phyloP scores from a whole-genome alignment of 225 moss, liverwort and hornwort species.

The Rhytidiadelphus loreus region DNA sequence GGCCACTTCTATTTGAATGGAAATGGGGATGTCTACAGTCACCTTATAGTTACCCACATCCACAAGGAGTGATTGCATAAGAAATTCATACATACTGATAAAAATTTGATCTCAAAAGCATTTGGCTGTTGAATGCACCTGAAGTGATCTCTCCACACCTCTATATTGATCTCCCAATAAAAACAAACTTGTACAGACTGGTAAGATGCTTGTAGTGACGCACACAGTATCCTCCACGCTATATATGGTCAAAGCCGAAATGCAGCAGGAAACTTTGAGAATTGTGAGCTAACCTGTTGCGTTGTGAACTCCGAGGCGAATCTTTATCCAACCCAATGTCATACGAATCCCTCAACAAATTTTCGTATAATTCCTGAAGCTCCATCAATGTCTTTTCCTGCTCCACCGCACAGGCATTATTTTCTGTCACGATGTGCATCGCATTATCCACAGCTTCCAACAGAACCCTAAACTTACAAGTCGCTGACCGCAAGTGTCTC shows the following conservation, averaged over 20 bases:
- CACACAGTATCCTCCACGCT: not conserved
- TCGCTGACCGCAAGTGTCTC: not conserved
- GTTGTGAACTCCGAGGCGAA: conserved; percentile 27
- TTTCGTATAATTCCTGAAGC: conserved; percentile 42
- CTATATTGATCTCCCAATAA: not conserved
- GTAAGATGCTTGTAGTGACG: too few relatives aligned
- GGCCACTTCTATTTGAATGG: not conserved
- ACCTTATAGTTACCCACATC: not conserved
- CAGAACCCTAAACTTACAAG: not conserved
- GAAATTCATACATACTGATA: not conserved
- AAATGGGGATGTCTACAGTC: not conserved
- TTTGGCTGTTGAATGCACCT: not conserved
- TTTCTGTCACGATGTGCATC: not conserved
- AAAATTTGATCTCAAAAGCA: not conserved
- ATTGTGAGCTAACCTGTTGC: conserved; percentile 21
- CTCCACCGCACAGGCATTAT: not conserved
- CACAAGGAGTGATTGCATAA: not conserved
- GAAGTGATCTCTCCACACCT: not conserved
- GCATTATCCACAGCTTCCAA: not conserved
- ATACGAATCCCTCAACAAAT: conserved; percentile 23
- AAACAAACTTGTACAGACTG: not conserved
- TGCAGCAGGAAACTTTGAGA: not conserved
- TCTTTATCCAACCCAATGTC: conserved; percentile 33
- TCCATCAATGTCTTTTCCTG: conserved; percentile 41
- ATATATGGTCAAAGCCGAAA: not conserved